These are phyloP conservation scores for Carex scoparia DNA, from an alignment of 176 grass and related monocot species.

Conservation along the genomic window DNA sequence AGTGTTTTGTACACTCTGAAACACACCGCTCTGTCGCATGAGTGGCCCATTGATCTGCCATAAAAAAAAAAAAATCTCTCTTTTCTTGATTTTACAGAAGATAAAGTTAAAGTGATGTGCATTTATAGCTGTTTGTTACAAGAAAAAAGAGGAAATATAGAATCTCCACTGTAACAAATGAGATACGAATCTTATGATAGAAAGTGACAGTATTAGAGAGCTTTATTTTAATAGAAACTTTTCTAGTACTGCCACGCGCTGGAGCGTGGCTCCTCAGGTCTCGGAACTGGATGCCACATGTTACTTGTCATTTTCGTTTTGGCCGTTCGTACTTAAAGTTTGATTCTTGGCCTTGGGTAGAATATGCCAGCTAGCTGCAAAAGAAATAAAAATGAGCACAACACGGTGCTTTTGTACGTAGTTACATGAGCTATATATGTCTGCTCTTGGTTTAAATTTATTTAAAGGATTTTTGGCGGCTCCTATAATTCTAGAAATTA, in stretches of 20 bases:
- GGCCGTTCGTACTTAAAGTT: not conserved
- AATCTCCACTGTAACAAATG: not conserved
- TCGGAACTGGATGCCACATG: conserved; percentile 5
- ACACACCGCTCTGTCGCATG: no score
- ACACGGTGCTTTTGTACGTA: not conserved
- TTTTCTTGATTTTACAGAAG: not conserved
- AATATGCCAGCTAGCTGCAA: not conserved
- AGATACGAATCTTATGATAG: not conserved
- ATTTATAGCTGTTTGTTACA: not conserved
- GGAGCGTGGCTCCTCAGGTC: not conserved
- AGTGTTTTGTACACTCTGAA: no score
- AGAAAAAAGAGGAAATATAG: not conserved
- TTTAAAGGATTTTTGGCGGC: no score
- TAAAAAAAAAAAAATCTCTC: not conserved
- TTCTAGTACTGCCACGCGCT: not conserved
- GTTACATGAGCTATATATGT: not conserved
- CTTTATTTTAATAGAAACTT: not conserved
- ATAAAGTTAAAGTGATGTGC: not conserved
- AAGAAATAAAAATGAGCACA: not conserved
- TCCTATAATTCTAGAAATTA: no score
- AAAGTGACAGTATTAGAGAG: not conserved
- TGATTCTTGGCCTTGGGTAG: not conserved
- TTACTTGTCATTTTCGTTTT: conserved; percentile 13
- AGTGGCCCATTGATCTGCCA: not conserved
- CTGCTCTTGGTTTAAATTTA: not conserved